phyloP scores from a whole-genome alignment of 148 eudicot species.

The Rhododendron vialii region DNA sequence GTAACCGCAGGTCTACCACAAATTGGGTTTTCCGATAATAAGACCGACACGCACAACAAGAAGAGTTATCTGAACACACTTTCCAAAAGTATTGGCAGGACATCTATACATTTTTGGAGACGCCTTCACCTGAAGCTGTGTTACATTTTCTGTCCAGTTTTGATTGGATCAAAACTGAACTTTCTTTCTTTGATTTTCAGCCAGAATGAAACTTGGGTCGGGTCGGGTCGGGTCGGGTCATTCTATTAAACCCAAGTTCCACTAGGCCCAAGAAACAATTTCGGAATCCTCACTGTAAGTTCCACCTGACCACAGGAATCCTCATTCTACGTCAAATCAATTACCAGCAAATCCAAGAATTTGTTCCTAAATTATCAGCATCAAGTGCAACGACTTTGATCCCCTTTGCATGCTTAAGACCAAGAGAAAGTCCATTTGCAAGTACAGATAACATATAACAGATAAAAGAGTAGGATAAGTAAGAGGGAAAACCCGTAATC shows the following conservation, averaged over 20 bases:
- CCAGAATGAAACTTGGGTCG: neutral
- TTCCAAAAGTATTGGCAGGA: neutral
- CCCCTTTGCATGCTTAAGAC: neutral
- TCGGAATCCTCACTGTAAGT: neutral
- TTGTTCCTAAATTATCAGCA: neutral
- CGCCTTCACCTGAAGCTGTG: neutral
- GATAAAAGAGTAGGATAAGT: neutral
- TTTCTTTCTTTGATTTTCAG: neutral
- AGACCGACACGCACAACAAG: neutral
- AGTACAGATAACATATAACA: neutral
- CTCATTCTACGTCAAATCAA: neutral
- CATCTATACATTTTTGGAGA: neutral
- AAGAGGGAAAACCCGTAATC: neutral
- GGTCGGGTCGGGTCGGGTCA: neutral
- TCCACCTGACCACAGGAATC: neutral
- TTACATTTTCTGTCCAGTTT: neutral
- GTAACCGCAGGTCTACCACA: neutral
- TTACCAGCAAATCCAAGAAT: neutral
- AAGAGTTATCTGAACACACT: neutral
- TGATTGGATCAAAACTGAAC: neutral
- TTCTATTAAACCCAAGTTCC: neutral
- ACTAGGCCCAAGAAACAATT: neutral
- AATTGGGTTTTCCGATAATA: neutral
- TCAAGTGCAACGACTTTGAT: neutral
- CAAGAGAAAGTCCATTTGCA: conserved; percentile 1